A percentile compares a stretch with the other conserved stretches of the same genome.
Conservation (phyloP, 129 eudicot genomes). For the Artemisia annua region DNA sequence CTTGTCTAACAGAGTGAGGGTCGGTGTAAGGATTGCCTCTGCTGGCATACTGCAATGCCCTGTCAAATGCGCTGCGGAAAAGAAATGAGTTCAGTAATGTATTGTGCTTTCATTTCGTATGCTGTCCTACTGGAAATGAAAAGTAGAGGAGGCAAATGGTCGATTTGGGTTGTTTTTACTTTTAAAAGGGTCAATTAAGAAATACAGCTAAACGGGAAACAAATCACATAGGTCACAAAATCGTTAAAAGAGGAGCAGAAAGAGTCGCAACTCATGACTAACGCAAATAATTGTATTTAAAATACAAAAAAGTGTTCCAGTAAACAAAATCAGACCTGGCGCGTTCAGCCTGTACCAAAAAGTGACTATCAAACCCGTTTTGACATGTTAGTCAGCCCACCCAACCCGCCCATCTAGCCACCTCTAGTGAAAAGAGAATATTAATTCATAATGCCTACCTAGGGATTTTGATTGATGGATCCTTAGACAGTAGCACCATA, state of each 20-base stretch:
- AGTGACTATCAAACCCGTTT: too few species aligned
- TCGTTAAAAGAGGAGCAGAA: conserved; percentile 32
- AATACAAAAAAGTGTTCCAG: too few species aligned
- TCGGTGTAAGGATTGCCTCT: conserved; percentile 45
- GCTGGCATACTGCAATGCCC: conserved; percentile 75
- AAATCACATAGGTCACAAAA: too few species aligned
- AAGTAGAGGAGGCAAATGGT: too few species aligned
- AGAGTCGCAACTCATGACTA: conserved; percentile 21
- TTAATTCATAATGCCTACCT: conserved; percentile 39
- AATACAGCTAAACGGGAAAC: background rate
- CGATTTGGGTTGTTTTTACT: too few species aligned
- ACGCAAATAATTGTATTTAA: too few species aligned
- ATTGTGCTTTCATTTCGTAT: background rate
- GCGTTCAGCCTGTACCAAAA: too few species aligned
- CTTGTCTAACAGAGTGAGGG: conserved; percentile 58
- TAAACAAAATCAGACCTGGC: too few species aligned
- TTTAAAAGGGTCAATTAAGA: too few species aligned
- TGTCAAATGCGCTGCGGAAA: conserved; percentile 68
- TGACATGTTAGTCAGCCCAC: background rate
- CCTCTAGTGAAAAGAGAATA: background rate
- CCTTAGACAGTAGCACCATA: conserved; percentile 75
- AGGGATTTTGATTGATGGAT: conserved; percentile 83
- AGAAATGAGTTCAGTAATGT: background rate
- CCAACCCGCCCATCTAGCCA: background rate
- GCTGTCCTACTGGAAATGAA: background rate